Evolutionary conservation across 768 basidiomycete species (phyloP), one percentile per base, ranked within the genome.

Genomic region (Rhizopogon salebrosus): DNA sequence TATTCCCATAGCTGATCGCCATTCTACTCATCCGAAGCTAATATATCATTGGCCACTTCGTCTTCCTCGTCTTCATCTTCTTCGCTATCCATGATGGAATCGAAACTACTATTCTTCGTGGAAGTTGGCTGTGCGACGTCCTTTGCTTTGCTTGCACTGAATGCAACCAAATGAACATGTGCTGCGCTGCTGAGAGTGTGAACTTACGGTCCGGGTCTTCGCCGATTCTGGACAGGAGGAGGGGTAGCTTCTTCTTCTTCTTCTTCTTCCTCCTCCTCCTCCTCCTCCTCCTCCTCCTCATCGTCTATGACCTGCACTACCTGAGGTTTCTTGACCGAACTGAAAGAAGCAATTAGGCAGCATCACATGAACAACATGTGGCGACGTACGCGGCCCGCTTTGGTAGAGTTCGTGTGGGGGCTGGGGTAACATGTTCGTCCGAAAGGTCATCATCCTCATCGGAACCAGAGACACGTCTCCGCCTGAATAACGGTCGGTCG

Each of bases 1-100:
- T n/a, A 22, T 22, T 31, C 29, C 22, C 31, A 46, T 46, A 46
- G 20, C 29, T 31, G 20, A 22, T 16, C 20, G 13, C 6, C 13
- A 45, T 22, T 23, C 22, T 46, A 49, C 40, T 46, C 51, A 18
- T 70, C 70, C 27, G 69, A 71, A 22, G 64, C 70, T 38, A 80
- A 61, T 49, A 79, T 66, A 60, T 71, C 74, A 52, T 74, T 70
- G 16, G 45, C 45, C 14, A 83, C 80, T 66, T 82, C 79, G 1
- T 58, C 57, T 46, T 54, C 56, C 38, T 62, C 59, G 8, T 76
- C 74, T 41, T 79, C 80, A 16, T 80, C 82, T 50, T 76, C 75
- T 38, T 74, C 73, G 46, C 70, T 70, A 54, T 82, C 80, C 68
- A 83, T 79, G 22, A 83, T 79, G 3, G 82, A 81, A 64, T 79